A percentile compares a stretch with the other conserved stretches of the same genome.
These are phyloP conservation scores for Pythium phragmiticola DNA, from an alignment of 352 stramenopile species.

Conservation along the genomic window DNA sequence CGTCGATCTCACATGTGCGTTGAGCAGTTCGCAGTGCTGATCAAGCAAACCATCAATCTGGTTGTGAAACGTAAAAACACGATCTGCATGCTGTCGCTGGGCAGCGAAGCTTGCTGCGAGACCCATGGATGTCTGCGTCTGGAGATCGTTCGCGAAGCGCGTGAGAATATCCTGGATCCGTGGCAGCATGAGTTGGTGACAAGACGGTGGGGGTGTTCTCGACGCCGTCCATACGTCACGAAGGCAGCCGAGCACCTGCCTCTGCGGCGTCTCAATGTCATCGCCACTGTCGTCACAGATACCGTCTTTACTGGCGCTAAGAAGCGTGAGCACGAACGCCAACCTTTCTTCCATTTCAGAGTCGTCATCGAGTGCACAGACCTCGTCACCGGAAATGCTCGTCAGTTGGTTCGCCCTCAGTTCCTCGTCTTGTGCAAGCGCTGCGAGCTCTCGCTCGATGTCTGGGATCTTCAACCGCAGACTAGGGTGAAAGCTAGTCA, in stretches of 20 bases:
- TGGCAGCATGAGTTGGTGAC: neutral
- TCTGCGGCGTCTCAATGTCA: neutral
- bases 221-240: neutral
- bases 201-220: neutral
- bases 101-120: neutral
- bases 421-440: constrained; percentile 3
- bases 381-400: neutral
- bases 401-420: neutral
- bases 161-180: neutral
- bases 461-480: constrained; percentile 10
- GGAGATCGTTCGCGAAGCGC: constrained; percentile 1
- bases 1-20: neutral
- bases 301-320: neutral
- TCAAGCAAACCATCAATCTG: constrained; percentile 3
- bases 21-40: neutral
- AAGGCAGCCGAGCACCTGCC: neutral
- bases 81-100: neutral
- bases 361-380: neutral
- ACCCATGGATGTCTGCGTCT: neutral
- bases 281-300: neutral
- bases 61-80: constrained; percentile 13
- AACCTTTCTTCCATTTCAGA: neutral
- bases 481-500: neutral
- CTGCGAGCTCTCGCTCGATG: constrained; percentile 11
- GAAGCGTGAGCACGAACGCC: neutral